These are phyloP conservation scores for Xanthoparmelia taractica DNA, from an alignment of 495 filamentous ascomycete genomes.

Conservation along the genomic window DNA sequence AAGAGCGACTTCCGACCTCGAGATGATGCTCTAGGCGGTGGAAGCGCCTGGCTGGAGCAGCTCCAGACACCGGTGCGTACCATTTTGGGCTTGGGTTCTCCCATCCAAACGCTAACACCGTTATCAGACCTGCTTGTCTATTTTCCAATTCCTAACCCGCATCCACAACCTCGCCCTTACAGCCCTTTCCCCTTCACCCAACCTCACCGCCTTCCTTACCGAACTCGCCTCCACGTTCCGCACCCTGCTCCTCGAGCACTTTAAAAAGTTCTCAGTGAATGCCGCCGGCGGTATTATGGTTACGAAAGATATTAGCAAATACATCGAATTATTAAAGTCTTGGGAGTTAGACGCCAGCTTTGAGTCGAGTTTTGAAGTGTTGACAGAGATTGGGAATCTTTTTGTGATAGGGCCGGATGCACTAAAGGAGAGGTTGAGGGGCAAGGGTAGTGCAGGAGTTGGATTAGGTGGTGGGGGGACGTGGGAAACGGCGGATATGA, in stretches of 20 bases:
- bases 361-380: constrained; percentile 64
- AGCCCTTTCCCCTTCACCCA: constrained; percentile 68
- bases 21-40: constrained; percentile 62
- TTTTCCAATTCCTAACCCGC: constrained; percentile 67
- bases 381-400: constrained; percentile 90
- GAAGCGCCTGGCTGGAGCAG: constrained; percentile 56
- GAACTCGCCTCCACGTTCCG: constrained; percentile 79
- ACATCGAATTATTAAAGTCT: constrained; percentile 70
- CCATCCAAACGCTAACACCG: constrained; percentile 8
- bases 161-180: constrained; percentile 51
- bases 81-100: not conserved
- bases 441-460: constrained; percentile 25
- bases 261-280: constrained; percentile 87
- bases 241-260: constrained; percentile 74
- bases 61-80: constrained; percentile 64
- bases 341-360: constrained; percentile 65
- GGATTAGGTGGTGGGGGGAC: constrained; percentile 24
- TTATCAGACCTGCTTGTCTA: constrained; percentile 60
- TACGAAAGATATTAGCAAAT: constrained; percentile 89
- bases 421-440: constrained; percentile 68
- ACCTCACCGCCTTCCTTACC: constrained; percentile 67
- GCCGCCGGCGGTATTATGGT: constrained; percentile 90
- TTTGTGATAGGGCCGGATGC: constrained; percentile 93
- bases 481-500: constrained; percentile 51
- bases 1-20: constrained; percentile 88